A percentile compares a stretch with the other conserved stretches of the same genome.
Conservation (phyloP, 805 yeast genomes). For the Kazachstania bromeliacearum region DNA sequence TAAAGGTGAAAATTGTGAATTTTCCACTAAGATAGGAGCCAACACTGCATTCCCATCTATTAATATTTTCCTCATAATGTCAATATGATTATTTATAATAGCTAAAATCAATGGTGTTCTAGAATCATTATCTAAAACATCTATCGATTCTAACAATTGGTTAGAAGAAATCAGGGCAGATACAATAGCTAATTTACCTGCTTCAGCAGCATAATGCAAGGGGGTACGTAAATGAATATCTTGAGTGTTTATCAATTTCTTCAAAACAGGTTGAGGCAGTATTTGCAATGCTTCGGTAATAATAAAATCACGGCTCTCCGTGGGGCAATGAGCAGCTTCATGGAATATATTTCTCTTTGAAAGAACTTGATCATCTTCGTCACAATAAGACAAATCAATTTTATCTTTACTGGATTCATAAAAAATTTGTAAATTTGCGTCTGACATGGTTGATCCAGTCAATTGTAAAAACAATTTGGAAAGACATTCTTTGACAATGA, state of each 20-base stretch:
- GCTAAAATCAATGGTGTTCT: conserved; percentile 78
- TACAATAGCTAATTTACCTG: conserved; percentile 40
- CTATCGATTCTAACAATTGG: conserved; percentile 22
- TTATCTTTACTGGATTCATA: conserved; percentile 25
- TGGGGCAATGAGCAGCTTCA: conserved; percentile 39
- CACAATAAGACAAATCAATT: conserved; percentile 55
- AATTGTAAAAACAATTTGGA: conserved; percentile 69
- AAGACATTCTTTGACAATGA: conserved; percentile 27
- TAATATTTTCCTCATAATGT: conserved; percentile 39
- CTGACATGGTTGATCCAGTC: conserved; percentile 53
- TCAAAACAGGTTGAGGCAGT: conserved; percentile 15
- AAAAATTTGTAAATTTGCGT: conserved; percentile 40
- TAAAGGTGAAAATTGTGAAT: conserved; percentile 48
- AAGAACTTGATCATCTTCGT: conserved; percentile 43
- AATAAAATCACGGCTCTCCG: conserved; percentile 23
- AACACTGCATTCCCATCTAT: conserved; percentile 34
- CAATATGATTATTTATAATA: conserved; percentile 56
- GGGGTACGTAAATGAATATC: conserved; percentile 75
- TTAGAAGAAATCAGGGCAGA: conserved; percentile 29
- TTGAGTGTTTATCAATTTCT: conserved; percentile 31
- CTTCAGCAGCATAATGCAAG: conserved; percentile 73
- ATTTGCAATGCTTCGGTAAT: conserved; percentile 17
- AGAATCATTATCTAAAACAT: conserved; percentile 57
- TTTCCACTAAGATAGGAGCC: neutral
- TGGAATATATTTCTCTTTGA: conserved; percentile 70